These are phyloP conservation scores for Margaritispora aquatica DNA, from an alignment of 495 filamentous ascomycete genomes.

Conservation along the genomic window DNA sequence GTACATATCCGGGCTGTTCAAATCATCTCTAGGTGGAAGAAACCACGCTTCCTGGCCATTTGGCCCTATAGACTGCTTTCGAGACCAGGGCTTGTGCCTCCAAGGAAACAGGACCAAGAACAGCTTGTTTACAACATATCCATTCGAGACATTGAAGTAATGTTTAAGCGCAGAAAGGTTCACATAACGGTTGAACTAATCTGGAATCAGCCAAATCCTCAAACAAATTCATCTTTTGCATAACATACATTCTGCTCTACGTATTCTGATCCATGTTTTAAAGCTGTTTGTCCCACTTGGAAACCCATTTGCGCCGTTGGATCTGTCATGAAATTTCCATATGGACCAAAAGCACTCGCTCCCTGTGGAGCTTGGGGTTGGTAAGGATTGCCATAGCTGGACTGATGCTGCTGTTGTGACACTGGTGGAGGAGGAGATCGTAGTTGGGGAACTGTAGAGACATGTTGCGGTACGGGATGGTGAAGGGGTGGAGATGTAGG, in stretches of 20 bases:
- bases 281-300: slow-evolving; percentile 86
- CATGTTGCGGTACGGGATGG: slow-evolving; percentile 96
- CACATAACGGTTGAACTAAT: slow-evolving; percentile 89
- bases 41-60: slow-evolving; percentile 76
- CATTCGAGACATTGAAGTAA: slow-evolving; percentile 96
- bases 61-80: slow-evolving; percentile 56
- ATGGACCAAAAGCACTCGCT: slow-evolving; percentile 58
- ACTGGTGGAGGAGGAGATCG: slow-evolving; percentile 87
- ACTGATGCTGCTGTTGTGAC: slow-evolving; percentile 63
- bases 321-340: slow-evolving; percentile 89
- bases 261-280: slow-evolving; percentile 83
- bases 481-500: slow-evolving; percentile 93
- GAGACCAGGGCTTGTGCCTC: slow-evolving; percentile 94
- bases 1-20: slow-evolving; percentile 99
- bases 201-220: background rate
- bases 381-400: slow-evolving; percentile 74
- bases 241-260: slow-evolving; percentile 79
- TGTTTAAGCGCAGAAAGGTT: slow-evolving; percentile 89
- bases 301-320: slow-evolving; percentile 95
- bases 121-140: slow-evolving; percentile 78
- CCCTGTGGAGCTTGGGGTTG: slow-evolving; percentile 47
- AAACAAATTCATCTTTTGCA: background rate
- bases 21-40: slow-evolving; percentile 89
- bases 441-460: slow-evolving; percentile 97
- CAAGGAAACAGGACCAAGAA: slow-evolving; percentile 93